Evolutionary conservation across 805 yeast genomes (phyloP).

Genomic region (Wickerhamiella occidentalis): DNA sequence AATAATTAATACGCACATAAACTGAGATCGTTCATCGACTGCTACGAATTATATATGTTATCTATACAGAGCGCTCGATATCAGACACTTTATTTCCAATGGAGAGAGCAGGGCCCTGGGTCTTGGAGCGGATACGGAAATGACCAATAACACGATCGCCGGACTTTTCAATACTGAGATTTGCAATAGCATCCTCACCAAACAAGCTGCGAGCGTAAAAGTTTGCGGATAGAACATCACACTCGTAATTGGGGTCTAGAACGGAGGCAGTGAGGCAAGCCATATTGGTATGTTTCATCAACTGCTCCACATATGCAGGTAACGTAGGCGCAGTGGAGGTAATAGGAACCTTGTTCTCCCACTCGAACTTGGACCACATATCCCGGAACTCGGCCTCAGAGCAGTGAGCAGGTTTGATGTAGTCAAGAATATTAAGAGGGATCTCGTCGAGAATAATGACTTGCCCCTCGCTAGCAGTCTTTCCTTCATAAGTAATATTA

Average conservation of each 20-base stretch:
- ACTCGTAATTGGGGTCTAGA: slow-evolving; percentile 35
- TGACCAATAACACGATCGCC: slow-evolving; percentile 75
- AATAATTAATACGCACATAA: too few relatives aligned
- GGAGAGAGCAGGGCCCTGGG: slow-evolving; percentile 91
- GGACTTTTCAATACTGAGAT: slow-evolving; percentile 80
- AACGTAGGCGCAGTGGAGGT: slow-evolving; percentile 33
- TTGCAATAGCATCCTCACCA: slow-evolving; percentile 96
- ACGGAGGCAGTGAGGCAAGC: slow-evolving; percentile 86
- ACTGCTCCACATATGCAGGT: slow-evolving; percentile 62
- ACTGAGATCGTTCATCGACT: neutral
- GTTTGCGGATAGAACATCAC: slow-evolving; percentile 88
- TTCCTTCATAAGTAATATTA: slow-evolving; percentile 92
- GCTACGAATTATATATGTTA: too few relatives aligned
- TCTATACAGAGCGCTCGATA: slow-evolving; percentile 27
- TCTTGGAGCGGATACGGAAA: slow-evolving; percentile 91
- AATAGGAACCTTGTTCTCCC: slow-evolving; percentile 96
- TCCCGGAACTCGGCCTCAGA: slow-evolving; percentile 81
- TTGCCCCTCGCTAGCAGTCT: slow-evolving; percentile 76
- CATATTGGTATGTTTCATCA: slow-evolving; percentile 84
- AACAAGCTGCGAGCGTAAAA: slow-evolving; percentile 83
- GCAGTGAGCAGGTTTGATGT: slow-evolving; percentile 89
- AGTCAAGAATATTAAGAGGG: slow-evolving; percentile 93
- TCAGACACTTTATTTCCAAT: slow-evolving; percentile 85
- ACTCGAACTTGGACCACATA: slow-evolving; percentile 99
- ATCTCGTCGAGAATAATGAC: slow-evolving; percentile 89